Percentiles rank a stretch among this genome's conserved stretches.
These are phyloP conservation scores for Monosporascus sp. DNA, from an alignment of 2,329 filamentous ascomycete genomes.

Conservation along the genomic window DNA sequence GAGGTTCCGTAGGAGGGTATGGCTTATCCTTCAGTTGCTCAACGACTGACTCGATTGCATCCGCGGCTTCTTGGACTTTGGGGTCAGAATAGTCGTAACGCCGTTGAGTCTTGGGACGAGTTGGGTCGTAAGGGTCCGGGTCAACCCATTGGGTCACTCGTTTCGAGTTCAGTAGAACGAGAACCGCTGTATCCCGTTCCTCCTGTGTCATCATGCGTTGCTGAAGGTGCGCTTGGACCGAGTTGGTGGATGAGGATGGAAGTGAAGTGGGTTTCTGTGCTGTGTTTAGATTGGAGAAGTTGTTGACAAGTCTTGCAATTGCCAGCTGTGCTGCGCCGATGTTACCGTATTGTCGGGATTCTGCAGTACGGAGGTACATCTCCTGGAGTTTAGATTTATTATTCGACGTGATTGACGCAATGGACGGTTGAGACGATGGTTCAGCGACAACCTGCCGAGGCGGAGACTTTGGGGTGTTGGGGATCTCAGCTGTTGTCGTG, in stretches of 20 bases:
- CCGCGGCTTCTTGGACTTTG: slow-evolving; percentile 36
- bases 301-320: slow-evolving; percentile 36
- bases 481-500: slow-evolving; percentile 48
- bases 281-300: slow-evolving; percentile 2
- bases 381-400: slow-evolving; percentile 41
- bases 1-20: slow-evolving; percentile 46
- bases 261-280: slow-evolving; percentile 4
- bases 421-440: slow-evolving; percentile 20
- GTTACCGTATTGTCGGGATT: slow-evolving; percentile 37
- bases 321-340: slow-evolving; percentile 39
- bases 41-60: slow-evolving; percentile 37
- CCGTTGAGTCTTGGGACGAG: slow-evolving; percentile 23
- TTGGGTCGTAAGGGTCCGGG: slow-evolving; percentile 32
- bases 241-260: not conserved
- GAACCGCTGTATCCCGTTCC: slow-evolving; percentile 31
- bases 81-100: slow-evolving; percentile 38
- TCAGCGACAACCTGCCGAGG: slow-evolving; percentile 26
- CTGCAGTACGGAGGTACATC: slow-evolving; percentile 43
- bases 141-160: slow-evolving; percentile 38
- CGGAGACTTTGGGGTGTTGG: slow-evolving; percentile 51
- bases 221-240: slow-evolving; percentile 22
- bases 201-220: slow-evolving; percentile 30
- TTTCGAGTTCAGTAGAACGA: slow-evolving; percentile 40
- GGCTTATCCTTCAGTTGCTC: slow-evolving; percentile 39
- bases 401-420: slow-evolving; percentile 30